A percentile compares a stretch with the other conserved stretches of the same genome.
Evolutionary conservation across 805 yeast species (phyloP).

Genomic region (Candida maltosa): DNA sequence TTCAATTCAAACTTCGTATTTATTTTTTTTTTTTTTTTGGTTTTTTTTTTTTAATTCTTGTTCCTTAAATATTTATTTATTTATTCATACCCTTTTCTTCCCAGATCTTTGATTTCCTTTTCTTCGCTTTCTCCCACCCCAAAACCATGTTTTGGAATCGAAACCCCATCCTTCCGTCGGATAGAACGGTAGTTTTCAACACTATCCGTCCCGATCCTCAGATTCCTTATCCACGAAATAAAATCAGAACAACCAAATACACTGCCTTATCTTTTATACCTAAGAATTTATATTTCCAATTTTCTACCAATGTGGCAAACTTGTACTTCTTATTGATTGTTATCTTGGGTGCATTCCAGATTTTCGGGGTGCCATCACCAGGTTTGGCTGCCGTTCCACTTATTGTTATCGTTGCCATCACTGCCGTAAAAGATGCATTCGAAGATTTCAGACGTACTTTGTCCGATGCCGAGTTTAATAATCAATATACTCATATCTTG

Average conservation of each 20-base stretch:
- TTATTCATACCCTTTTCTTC: no score
- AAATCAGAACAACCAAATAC: conserved; percentile 61
- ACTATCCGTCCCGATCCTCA: no score
- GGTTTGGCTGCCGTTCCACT: conserved; percentile 78
- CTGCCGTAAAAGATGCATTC: conserved; percentile 74
- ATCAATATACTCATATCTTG: conserved; percentile 57
- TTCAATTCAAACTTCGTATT: no score
- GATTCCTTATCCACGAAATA: conserved; percentile 57
- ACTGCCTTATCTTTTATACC: conserved; percentile 58
- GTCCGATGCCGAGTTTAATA: conserved; percentile 67
- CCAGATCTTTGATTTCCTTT: no score
- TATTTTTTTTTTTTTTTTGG: no score
- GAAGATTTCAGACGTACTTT: conserved; percentile 69
- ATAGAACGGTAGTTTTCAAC: no score
- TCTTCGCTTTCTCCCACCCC: no score
- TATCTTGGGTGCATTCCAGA: conserved; percentile 56
- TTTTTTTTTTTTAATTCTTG: no score
- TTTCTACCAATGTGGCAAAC: conserved; percentile 59
- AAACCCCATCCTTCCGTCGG: no score
- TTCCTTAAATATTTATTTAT: no score
- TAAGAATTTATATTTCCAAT: conserved; percentile 52
- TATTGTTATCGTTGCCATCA: conserved; percentile 71
- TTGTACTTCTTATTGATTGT: conserved; percentile 53
- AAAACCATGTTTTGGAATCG: no score
- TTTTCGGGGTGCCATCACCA: conserved; percentile 72